Evolutionary conservation across 2,329 filamentous ascomycete genomes (phyloP), one percentile per base, ranked within the genome.

Genomic region (Cladophialophora carrionii): DNA sequence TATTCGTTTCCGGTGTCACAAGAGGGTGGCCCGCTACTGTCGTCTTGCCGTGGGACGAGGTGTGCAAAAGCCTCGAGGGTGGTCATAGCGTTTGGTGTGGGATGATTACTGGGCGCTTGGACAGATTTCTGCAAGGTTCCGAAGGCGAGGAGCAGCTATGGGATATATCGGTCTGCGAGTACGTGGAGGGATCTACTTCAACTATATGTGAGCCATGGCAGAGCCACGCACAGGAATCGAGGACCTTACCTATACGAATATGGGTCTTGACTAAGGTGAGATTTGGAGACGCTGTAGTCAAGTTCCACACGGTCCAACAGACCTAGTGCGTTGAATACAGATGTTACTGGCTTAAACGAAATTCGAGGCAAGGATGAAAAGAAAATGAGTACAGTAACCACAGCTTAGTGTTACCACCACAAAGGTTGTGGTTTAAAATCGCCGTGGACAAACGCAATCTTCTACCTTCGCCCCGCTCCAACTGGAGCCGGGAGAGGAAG

Each of bases 1-100:
- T 87, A 91, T 5, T 87, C 86, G 73, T 90, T 88, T 9, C 84
- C 83, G 4, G 81, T 79, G 54, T 81, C 81, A 76, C 91, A 95
- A 57, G 77, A 70, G 54, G 79, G 74, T 8, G 73, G 65, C n/a
- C 76, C 68, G 10, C 68, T 66, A 4, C 55, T 51, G 1, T 63
- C 68, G 14, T 70, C 66, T 63, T 71, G 65, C 31, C 69, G 68
- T 20, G 62, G 37, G 4, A 72, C 10, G 4, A 72, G 66, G 46
- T 67, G 62, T 3, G 54, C 64, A 43, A 71, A 49, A 34, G 56
- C 55, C 57, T 62, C 58, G 34, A 66, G 43, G n/a, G 17, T 63
- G 43, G 62, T 62, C 67, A 69, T 69, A 58, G 41, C n/a, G 48
- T 46, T 20, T 14, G 52, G 2, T 9, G 7, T 24, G 52, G 29